Evolutionary conservation across 345 rosid species (phyloP).

Genomic region (Angophora floribunda): DNA sequence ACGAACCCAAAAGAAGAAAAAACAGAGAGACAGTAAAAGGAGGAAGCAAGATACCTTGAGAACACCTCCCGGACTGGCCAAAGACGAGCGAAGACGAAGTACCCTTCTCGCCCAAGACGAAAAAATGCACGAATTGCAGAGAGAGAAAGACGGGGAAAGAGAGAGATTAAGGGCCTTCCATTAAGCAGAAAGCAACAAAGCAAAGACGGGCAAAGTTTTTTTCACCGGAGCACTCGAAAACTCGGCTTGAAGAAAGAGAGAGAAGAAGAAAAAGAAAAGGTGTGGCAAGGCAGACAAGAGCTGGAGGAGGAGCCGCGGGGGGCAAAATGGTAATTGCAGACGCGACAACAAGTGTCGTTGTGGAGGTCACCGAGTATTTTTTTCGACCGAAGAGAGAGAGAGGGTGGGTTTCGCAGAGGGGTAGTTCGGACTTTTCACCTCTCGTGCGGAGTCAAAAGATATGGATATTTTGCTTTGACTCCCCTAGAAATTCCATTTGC

Average conservation of each 20-base stretch:
- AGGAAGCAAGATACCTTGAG: neutral
- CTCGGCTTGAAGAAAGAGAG: neutral
- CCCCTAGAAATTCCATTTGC: neutral
- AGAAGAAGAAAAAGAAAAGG: neutral
- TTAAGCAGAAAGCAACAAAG: slow-evolving; percentile 50
- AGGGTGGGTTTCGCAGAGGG: neutral
- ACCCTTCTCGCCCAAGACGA: neutral
- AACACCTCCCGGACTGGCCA: neutral
- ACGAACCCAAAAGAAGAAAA: neutral
- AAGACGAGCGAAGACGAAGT: neutral
- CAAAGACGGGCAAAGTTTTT: neutral
- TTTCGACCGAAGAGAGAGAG: neutral
- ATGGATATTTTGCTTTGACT: neutral
- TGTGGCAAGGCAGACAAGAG: neutral
- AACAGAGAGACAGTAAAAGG: neutral
- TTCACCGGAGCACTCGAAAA: neutral
- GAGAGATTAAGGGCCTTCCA: slow-evolving; percentile 45
- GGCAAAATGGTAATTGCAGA: neutral
- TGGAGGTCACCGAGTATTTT: neutral
- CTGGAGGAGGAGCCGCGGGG: neutral
- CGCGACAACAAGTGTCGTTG: neutral
- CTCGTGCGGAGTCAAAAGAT: neutral
- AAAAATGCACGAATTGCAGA: slow-evolving; percentile 14
- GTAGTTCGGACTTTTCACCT: neutral
- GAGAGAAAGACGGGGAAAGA: slow-evolving; percentile 2